Evolutionary conservation across 2,329 filamentous ascomycete genomes (phyloP), one percentile per base, ranked within the genome.

Genomic region (Diaporthe citri): DNA sequence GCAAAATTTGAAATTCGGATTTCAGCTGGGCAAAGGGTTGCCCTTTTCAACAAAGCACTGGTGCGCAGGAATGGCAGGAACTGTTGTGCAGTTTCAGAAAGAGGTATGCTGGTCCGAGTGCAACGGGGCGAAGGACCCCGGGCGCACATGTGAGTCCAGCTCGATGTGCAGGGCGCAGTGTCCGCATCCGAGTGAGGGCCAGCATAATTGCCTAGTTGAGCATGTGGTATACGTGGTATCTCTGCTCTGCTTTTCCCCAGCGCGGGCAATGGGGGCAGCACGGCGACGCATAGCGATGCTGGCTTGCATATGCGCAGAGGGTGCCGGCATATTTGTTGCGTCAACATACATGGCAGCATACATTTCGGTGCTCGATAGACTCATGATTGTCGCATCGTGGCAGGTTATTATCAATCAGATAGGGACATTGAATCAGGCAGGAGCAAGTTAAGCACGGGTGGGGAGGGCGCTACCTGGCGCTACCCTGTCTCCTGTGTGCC

Each of bases 11-110:
- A 69, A 69, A 69, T 69, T 31, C 34, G 7, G 48, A 7, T 13
- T 51, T 8, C 34, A 41, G 15, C 48, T 25, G 31, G 34, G 64
- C 64, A 52, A 31, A 39, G 48, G 28, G 64, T 41, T 69, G 64
- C 64, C 64, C 64, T 69, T 69, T 69, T 69, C 64, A 69, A 69
- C 64, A 28, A 41, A 39, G 64, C 64, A 69, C 64, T 31, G 28
- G n/a, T 55, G 64, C 34, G 57, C 57, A 43, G 36, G 57, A 62
- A 9, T 36, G 62, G 43, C 43, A 51, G 43, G 28, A 36, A 48
- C 13, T 39, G 46, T 55, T 31, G 28, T 69, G 64, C 46, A 69
- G 48, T 41, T 25, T 25, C 46, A 69, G 48, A 55, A 69, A 55
- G 34, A 69, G 64, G 48, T 31, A 55, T 69, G 55, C 64, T 69